Evolutionary conservation across 345 rosid genomes (phyloP), one percentile per base, ranked within the genome.

Genomic region (Salix exigua): DNA sequence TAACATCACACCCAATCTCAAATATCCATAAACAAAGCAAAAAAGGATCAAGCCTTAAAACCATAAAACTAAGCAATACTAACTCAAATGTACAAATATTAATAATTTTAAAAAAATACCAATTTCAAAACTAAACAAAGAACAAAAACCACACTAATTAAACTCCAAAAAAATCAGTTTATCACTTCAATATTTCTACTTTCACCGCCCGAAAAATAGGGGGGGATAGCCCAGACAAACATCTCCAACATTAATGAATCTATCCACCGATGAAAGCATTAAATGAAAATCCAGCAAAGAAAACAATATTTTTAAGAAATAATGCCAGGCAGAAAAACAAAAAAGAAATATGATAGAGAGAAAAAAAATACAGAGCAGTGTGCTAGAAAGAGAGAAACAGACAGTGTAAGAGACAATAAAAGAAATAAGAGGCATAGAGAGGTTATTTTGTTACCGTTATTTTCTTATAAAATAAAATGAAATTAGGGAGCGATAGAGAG

Each of bases 401-500:
- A 5, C 11, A 18, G 65, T 23, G 63, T 4, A 3, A 31, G 6
- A 19, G 38, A 60, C 55, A 50, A 50, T 50, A 50, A 50, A 48
- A 37, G 19, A 73, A 26, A 68, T 1, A 13, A 18, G 51, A 51
- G 51, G 33, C 6, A 31, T 18, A 21, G n/a, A 51, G 76, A 21
- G 53, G 51, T 75, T 75, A n/a, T 53, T 51, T 46, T 35, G 67
- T 82, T 73, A 83, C 87, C 84, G 81, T 69, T 13, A 53, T 2
- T 40, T 40, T 10, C 2, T 40, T 40, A 68, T 80, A 35, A 66
- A 40, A 23, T 23, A 5, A 28, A 72, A 31, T 31, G 33, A 31
- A 81, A 76, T 77, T 46, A 48, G 75, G 30, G 77, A 31, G 76
- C 66, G 58, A 11, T 16, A 40, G 77, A 21, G 61, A 18, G 63